Conservation (phyloP, 192 early-diverging fungal species). For the Coemansia nantahalensis region DNA sequence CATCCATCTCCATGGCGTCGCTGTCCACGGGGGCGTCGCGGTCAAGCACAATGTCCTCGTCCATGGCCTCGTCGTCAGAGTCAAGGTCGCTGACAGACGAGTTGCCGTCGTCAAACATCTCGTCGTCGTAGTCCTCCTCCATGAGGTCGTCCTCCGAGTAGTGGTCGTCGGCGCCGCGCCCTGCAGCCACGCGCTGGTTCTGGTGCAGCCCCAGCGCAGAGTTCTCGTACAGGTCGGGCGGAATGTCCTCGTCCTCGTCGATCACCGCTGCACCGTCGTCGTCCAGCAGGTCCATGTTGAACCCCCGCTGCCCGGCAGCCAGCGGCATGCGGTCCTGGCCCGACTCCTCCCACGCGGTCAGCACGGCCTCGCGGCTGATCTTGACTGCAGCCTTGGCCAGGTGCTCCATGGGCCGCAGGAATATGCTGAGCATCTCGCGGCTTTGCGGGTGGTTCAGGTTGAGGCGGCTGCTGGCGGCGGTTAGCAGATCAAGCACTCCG, state of each 20-base stretch:
- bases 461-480: constrained; percentile 75
- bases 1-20: constrained; percentile 53
- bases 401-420: constrained; percentile 87
- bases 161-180: constrained; percentile 16
- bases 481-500: constrained; percentile 74
- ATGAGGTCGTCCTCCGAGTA: constrained; percentile 37
- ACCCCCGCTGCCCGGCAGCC: constrained; percentile 23
- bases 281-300: constrained; percentile 40
- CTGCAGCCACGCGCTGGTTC: constrained; percentile 45
- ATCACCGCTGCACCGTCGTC: constrained; percentile 27
- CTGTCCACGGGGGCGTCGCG: constrained; percentile 68
- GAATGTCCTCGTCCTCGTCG: constrained; percentile 43
- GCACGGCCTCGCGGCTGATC: constrained; percentile 68
- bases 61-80: constrained; percentile 69
- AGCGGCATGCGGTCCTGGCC: constrained; percentile 52
- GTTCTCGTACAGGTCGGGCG: constrained; percentile 55
- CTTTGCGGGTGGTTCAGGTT: constrained; percentile 89
- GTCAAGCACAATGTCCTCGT: constrained; percentile 44
- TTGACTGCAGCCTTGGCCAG: constrained; percentile 87
- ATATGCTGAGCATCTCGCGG: constrained; percentile 65
- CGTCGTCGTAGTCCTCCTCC: constrained; percentile 52
- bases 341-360: constrained; percentile 44
- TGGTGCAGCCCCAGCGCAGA: constrained; percentile 53
- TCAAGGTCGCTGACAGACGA: constrained; percentile 65
- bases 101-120: constrained; percentile 58